Evolutionary conservation across 2,329 filamentous ascomycete species (phyloP).

Genomic region (Cytospora chrysosperma): DNA sequence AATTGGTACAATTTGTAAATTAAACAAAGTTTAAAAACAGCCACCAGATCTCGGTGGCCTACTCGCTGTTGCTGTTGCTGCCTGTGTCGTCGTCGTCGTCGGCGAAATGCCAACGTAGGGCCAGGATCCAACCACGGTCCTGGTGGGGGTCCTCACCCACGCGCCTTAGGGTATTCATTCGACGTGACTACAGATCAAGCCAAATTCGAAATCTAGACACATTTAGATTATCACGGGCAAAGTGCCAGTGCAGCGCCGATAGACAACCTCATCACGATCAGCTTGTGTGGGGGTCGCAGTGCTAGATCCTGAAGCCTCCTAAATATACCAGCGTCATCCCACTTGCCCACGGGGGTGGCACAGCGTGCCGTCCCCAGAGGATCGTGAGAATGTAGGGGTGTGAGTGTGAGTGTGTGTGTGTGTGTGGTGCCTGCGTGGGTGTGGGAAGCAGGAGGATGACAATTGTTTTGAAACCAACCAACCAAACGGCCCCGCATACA

Average conservation of each 20-base stretch:
- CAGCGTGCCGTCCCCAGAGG: slow-evolving; percentile 15
- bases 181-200: too few species aligned
- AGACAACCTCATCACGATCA: slow-evolving; percentile 1
- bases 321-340: slow-evolving; percentile 7
- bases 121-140: too few species aligned
- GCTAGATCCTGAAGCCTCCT: slow-evolving; percentile 2
- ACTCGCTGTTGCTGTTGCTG: background rate
- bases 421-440: background rate
- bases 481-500: slow-evolving; percentile 1
- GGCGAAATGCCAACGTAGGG: too few species aligned
- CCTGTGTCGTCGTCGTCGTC: background rate
- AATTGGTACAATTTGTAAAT: background rate
- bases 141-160: too few species aligned
- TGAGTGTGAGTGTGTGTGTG: too few species aligned
- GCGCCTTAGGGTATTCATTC: too few species aligned
- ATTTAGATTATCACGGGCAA: too few species aligned
- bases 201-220: slow-evolving; percentile 7
- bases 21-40: background rate
- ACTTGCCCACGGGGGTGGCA: slow-evolving; percentile 11
- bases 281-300: slow-evolving; percentile 9
- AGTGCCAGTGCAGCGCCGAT: too few species aligned
- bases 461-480: background rate
- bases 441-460: slow-evolving; percentile 7
- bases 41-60: background rate
- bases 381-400: too few species aligned